Evolutionary conservation across 2,329 filamentous ascomycete species (phyloP), one percentile per base, ranked within the genome.

Genomic region (Claviceps maximensis): DNA sequence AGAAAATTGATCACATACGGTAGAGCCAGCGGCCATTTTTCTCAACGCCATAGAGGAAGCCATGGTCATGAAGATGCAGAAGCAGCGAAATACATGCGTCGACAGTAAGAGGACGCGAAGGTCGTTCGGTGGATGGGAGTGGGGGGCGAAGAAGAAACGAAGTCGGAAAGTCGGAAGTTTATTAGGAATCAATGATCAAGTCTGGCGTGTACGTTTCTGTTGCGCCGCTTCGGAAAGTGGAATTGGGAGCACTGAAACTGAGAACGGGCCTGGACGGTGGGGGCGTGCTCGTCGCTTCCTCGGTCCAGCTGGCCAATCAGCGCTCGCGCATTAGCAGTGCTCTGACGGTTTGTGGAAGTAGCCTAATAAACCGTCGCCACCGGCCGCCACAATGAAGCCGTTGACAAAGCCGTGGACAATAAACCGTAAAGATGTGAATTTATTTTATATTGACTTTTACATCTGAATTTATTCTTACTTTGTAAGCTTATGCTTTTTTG

Each of bases 21-120:
- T 69, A 70, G 78, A 71, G 67, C 72, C 72, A 63, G 73, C 66
- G 66, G 75, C 72, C 65, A 83, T 69, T 68, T 77, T 78, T 70
- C 79, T 78, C 75, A 82, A 72, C 66, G 78, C 78, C 74, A 82
- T 80, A 71, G 78, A 78, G 67, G 79, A 80, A 70, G 80, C 78
- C 73, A 78, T 82, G 63, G 57, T 70, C 61, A 64, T 60, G 60
- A 58, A 58, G 55, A 59, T 53, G 57, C 58, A 57, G 56, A 59
- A 59, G 63, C 58, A 60, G 60, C 59, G 63, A 60, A 58, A 60
- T 63, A 62, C 65, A 65, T 67, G 60, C 62, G 61, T 62, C 58
- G 50, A 51, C 29, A 56, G 53, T 55, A n/a, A 15, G 19, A 47
- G 51, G 51, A 44, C 46, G 50, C 47, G 25, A 52, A 50, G 53